Conservation (phyloP, 2,329 filamentous ascomycete genomes). For the Nigrograna mackinnonii region DNA sequence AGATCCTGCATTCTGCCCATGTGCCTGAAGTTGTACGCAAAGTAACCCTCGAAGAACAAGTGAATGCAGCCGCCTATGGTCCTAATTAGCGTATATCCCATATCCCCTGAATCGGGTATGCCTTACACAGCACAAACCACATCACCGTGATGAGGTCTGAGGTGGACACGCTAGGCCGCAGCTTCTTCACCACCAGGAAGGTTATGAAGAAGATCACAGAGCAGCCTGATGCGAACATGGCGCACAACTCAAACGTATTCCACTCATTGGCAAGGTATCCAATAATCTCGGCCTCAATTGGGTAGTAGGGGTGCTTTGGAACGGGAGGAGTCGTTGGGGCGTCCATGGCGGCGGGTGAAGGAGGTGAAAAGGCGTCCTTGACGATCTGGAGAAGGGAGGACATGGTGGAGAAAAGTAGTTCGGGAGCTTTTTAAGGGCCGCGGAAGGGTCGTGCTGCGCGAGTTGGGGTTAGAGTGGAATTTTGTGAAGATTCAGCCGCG, state of each 20-base stretch:
- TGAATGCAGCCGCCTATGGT: constrained; percentile 68
- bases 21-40: constrained; percentile 68
- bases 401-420: no score
- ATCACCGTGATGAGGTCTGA: constrained; percentile 64
- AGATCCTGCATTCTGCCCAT: constrained; percentile 72
- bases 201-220: constrained; percentile 61
- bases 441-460: no score
- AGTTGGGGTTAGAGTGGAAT: no score
- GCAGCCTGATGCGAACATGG: constrained; percentile 62
- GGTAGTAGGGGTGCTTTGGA: constrained; percentile 71
- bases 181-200: constrained; percentile 55
- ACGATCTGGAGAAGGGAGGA: no score
- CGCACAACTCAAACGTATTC: constrained; percentile 61
- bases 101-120: constrained; percentile 1
- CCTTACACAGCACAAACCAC: constrained; percentile 77
- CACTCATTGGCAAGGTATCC: constrained; percentile 70
- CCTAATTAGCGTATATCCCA: constrained; percentile 6
- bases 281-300: constrained; percentile 63
- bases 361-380: no score
- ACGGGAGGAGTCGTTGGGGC: constrained; percentile 1
- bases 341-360: no score
- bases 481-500: no score
- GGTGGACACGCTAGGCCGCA: constrained; percentile 56
- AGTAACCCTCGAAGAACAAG: constrained; percentile 85
- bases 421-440: no score